A percentile compares a stretch with the other conserved stretches of the same genome.
Evolutionary conservation across 1,139 yeast species (phyloP).

Genomic region (Groenewaldozyma sp.): DNA sequence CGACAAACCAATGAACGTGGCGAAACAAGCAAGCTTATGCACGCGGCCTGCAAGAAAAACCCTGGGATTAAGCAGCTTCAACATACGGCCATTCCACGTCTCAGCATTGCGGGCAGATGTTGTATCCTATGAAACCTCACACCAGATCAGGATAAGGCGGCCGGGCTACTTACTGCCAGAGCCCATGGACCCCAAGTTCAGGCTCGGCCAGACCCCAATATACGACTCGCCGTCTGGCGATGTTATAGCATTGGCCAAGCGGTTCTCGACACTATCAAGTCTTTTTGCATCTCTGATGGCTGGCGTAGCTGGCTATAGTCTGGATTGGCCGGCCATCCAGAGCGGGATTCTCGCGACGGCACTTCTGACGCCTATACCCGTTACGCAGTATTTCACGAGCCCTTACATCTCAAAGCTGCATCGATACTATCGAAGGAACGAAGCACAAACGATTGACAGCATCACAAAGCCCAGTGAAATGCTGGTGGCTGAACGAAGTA

Average conservation of each 20-base stretch:
- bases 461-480: slow-evolving; percentile 53
- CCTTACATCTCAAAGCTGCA: slow-evolving; percentile 67
- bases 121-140: slow-evolving; percentile 23
- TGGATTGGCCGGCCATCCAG: slow-evolving; percentile 9
- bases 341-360: slow-evolving; percentile 34
- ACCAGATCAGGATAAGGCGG: slow-evolving; percentile 23
- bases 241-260: slow-evolving; percentile 30
- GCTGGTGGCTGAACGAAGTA: slow-evolving; percentile 59
- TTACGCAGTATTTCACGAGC: slow-evolving; percentile 44
- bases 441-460: slow-evolving; percentile 56
- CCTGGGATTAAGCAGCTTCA: too few species aligned
- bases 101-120: too few species aligned
- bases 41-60: too few species aligned
- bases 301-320: slow-evolving; percentile 2
- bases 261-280: slow-evolving; percentile 13
- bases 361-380: slow-evolving; percentile 40
- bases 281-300: slow-evolving; percentile 9
- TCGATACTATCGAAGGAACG: slow-evolving; percentile 52
- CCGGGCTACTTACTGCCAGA: slow-evolving; percentile 30
- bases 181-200: slow-evolving; percentile 25
- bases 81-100: too few species aligned
- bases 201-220: slow-evolving; percentile 26
- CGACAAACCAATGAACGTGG: too few species aligned
- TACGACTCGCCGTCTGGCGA: slow-evolving; percentile 28
- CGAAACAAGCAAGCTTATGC: too few species aligned